These are phyloP conservation scores for Xylaria sp. DNA, from an alignment of 2,329 filamentous ascomycete species.

Conservation along the genomic window DNA sequence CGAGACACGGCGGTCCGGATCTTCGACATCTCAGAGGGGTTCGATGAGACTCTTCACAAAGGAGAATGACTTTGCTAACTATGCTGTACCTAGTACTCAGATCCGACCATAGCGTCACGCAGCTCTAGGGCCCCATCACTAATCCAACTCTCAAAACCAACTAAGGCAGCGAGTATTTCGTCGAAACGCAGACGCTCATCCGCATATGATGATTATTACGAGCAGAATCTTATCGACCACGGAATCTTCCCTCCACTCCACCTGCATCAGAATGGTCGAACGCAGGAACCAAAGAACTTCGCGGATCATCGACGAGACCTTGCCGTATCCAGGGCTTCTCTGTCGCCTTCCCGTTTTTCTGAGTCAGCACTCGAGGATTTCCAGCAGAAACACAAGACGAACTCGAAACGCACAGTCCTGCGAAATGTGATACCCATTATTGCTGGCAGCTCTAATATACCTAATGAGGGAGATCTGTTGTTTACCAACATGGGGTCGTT, in stretches of 20 bases:
- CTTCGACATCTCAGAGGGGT: conserved; percentile 40
- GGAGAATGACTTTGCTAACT: conserved; percentile 33
- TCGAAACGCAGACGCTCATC: too few species aligned
- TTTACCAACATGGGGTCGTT: neutral
- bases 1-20: conserved; percentile 40
- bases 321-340: conserved; percentile 8
- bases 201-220: too few species aligned
- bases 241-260: too few species aligned
- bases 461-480: neutral
- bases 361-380: conserved; percentile 26
- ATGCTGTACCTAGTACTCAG: conserved; percentile 29
- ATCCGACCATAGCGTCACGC: conserved; percentile 25
- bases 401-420: neutral
- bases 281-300: conserved; percentile 12
- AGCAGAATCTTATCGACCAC: too few species aligned
- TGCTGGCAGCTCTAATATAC: neutral
- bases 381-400: conserved; percentile 10
- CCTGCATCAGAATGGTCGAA: neutral
- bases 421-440: neutral
- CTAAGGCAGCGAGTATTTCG: too few species aligned
- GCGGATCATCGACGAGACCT: conserved; percentile 8
- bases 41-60: conserved; percentile 14
- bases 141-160: too few species aligned
- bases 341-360: conserved; percentile 21
- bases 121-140: too few species aligned